Evolutionary conservation across 75 land plant species (phyloP).

Genomic region (Cupressus sempervirens): DNA sequence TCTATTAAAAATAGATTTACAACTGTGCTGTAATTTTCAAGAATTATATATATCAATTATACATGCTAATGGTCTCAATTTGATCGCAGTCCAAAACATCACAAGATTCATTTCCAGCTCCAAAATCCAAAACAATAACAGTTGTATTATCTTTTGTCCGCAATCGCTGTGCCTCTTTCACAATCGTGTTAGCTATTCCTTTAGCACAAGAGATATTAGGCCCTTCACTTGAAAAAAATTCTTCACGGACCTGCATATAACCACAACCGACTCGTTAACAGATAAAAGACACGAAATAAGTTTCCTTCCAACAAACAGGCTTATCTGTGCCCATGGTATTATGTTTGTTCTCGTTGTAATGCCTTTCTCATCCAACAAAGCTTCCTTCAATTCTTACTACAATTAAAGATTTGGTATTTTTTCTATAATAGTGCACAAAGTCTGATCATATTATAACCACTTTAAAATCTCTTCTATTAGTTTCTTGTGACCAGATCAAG

Average conservation of each 20-base stretch:
- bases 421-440: neutral
- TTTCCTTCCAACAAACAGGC: neutral
- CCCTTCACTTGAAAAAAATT: slow-evolving; percentile 18
- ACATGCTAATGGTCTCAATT: neutral
- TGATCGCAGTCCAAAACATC: slow-evolving; percentile 16
- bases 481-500: neutral
- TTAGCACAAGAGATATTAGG: slow-evolving; percentile 36
- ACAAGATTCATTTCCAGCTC: slow-evolving; percentile 21
- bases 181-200: slow-evolving; percentile 61
- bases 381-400: neutral
- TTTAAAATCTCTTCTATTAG: neutral
- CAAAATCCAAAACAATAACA: slow-evolving; percentile 80
- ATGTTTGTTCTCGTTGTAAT: neutral
- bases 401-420: neutral
- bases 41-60: neutral
- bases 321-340: neutral
- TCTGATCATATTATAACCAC: neutral
- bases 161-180: slow-evolving; percentile 68
- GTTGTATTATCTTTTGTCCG: slow-evolving; percentile 91
- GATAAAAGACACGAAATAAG: neutral
- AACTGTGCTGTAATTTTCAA: neutral
- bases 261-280: neutral
- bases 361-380: neutral
- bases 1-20: neutral
- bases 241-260: slow-evolving; percentile 56